Base-by-base conservation (phyloP, 139 green algal genomes). In the Picochlorum sp. region DNA sequence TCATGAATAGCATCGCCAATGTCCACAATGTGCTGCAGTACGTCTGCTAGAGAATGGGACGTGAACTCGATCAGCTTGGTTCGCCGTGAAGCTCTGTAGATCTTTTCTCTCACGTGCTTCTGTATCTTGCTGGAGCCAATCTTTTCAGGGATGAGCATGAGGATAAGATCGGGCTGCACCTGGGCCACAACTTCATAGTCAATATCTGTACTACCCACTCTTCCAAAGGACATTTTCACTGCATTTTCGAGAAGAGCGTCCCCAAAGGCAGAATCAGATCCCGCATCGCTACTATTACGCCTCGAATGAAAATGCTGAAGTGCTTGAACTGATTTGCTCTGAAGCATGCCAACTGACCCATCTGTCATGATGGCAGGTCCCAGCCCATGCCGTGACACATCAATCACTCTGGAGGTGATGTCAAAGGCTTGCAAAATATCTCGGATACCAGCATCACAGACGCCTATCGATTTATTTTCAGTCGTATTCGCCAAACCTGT, bases 1-100 rank as follows among this genome's bases (percentile, higher is more conserved):
- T 79, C 80, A 3, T 77, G 83, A 8, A 81, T 77, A 2, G 84
- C 84, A 1, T 73, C 66, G 9, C 85, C 91, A 7, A 97, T 72
- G 70, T 83, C 60, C 16, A 90, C 34, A 21, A 97, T 86, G 6
- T 78, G 72, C 34, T 94, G 80, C 15, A 97, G 69, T 16, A 94
- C 84, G 34, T 97, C 90, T 21, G 66, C 28, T 8, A 95, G 65
- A 18, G 68, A 84, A 66, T 70, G 65, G 5, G 47, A 21, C 1
- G 16, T 21, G 16, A 54, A 13, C 47, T 26, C n/a, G n/a, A 54
- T 54, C 47, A 41, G 8, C 8, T 41, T 41, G 34, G 34, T 23
- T 73, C 76, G 11, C 70, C 60, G 24, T 89, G 68, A 8, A 86
- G 56, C 18, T 49, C 51, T 8, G 65, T 67, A 16, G 57, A n/a